Base-by-base conservation (phyloP, 1,284 basidiomycete genomes). In the Abortiporus biennis region DNA sequence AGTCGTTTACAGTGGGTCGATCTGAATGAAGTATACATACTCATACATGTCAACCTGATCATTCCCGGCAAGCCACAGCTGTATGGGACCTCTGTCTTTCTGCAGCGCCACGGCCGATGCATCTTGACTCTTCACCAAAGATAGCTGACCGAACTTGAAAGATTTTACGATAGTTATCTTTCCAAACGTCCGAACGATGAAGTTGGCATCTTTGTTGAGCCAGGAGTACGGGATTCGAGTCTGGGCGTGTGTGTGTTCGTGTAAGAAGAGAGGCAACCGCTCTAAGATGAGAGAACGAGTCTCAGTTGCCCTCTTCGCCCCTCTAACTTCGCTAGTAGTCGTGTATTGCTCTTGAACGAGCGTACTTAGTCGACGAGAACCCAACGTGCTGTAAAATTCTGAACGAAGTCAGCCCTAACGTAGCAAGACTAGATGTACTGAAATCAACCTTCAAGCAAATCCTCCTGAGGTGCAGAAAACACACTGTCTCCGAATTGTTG, bases 41-140 rank as follows among this genome's bases (percentile, higher is more conserved):
- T 96, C 93, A 56, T 91, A 96, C 76, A 91, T 88, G 57, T 97
- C 93, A n/a, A 86, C 66, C 47, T 87, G 76, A 8, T 83, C 68
- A 45, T 82, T 79, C 13, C 71, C 68, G 3, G 91, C 85, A 24
- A 96, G 65, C 69, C 84, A 91, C 21, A 96, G 59, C 32, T 85
- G 73, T 36, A 95, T 78, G 6, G 78, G 71, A 6, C 86, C 80
- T 33, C 65, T 69, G 2, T 72, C 69, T 13, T 65, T 58, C 27
- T 75, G 69, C 45, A 72, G 72, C 13, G 87, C 85, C 39, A 81
- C 80, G 3, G 91, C 91, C 30, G 89, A 92, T 0, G 83, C 78
- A 45, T 86, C 83, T 51, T 76, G 74, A 48, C 67, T 77, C 47
- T 74, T 72, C 3, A 70, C 69, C 17, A 69, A 66, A 45, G 65